Evolutionary conservation across 805 yeast species (phyloP).

Genomic region (Pichia exigua): DNA sequence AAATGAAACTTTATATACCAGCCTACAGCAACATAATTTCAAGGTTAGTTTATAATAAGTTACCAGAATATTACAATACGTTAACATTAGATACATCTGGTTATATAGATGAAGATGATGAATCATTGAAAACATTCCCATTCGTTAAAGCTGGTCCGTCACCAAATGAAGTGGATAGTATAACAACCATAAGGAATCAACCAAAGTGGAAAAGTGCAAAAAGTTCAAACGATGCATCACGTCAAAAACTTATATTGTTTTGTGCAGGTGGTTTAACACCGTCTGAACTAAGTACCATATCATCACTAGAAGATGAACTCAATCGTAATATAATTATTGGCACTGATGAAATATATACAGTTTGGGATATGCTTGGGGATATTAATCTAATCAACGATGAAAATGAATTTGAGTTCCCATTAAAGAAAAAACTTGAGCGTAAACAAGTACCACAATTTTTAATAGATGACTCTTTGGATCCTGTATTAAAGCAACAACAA

Average conservation of each 20-base stretch:
- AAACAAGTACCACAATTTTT: slow-evolving; percentile 18
- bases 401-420: slow-evolving; percentile 20
- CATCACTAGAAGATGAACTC: slow-evolving; percentile 54
- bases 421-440: slow-evolving; percentile 15
- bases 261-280: slow-evolving; percentile 87
- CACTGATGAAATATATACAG: slow-evolving; percentile 59
- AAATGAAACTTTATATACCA: slow-evolving; percentile 23
- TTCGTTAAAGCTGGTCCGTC: slow-evolving; percentile 32
- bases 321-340: slow-evolving; percentile 78
- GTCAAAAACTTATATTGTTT: slow-evolving; percentile 71
- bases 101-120: slow-evolving; percentile 20
- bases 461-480: slow-evolving; percentile 15
- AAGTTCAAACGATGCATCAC: slow-evolving; percentile 18
- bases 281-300: slow-evolving; percentile 69
- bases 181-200: slow-evolving; percentile 18
- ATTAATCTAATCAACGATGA: slow-evolving; percentile 25
- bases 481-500: slow-evolving; percentile 1
- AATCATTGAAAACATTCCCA: slow-evolving; percentile 46
- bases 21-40: slow-evolving; percentile 22
- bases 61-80: slow-evolving; percentile 23
- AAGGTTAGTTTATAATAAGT: slow-evolving; percentile 18
- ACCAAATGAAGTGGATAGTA: slow-evolving; percentile 12
- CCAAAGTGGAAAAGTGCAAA: slow-evolving; percentile 27
- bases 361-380: slow-evolving; percentile 29
- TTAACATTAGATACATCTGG: slow-evolving; percentile 7